Conservation (phyloP, 768 basidiomycete genomes). For the Strobilomyces dryophilus region DNA sequence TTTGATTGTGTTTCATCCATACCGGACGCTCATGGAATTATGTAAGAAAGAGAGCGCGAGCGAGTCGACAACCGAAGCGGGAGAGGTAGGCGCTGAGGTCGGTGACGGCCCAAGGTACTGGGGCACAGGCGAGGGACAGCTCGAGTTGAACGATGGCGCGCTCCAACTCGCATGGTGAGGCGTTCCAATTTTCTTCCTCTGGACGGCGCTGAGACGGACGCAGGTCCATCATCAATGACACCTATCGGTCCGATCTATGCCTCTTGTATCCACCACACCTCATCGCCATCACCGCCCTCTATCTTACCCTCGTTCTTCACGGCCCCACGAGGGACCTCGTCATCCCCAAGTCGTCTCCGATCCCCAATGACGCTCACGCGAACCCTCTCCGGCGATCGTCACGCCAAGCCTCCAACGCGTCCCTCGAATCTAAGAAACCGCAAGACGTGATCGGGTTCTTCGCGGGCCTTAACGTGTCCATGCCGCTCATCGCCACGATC, state of each 20-base stretch:
- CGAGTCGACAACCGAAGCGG: slow-evolving; percentile 49
- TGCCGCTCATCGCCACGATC: slow-evolving; percentile 76
- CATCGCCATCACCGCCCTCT: slow-evolving; percentile 88
- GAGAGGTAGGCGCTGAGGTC: slow-evolving; percentile 47
- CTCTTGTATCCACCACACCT: slow-evolving; percentile 95
- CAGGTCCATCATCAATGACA: slow-evolving; percentile 97
- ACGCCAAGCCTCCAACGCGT: slow-evolving; percentile 38
- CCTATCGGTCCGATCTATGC: slow-evolving; percentile 88
- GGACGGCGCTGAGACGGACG: background rate
- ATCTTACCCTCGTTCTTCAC: slow-evolving; percentile 79
- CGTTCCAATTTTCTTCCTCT: background rate
- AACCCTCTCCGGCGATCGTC: slow-evolving; percentile 54
- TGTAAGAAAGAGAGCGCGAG: slow-evolving; percentile 54
- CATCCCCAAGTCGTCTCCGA: slow-evolving; percentile 35
- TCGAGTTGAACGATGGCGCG: slow-evolving; percentile 70
- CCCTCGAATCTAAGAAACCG: slow-evolving; percentile 31
- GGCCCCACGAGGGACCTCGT: slow-evolving; percentile 47
- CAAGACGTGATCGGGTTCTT: slow-evolving; percentile 81
- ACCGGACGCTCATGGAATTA: slow-evolving; percentile 78
- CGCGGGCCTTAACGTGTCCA: slow-evolving; percentile 79
- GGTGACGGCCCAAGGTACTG: slow-evolving; percentile 66
- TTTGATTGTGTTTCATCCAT: slow-evolving; percentile 90
- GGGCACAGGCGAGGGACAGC: slow-evolving; percentile 76
- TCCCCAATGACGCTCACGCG: slow-evolving; percentile 17
- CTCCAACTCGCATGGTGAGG: slow-evolving; percentile 89